These are phyloP conservation scores for Inosperma sp. DNA, from an alignment of 768 basidiomycete species.

Conservation along the genomic window DNA sequence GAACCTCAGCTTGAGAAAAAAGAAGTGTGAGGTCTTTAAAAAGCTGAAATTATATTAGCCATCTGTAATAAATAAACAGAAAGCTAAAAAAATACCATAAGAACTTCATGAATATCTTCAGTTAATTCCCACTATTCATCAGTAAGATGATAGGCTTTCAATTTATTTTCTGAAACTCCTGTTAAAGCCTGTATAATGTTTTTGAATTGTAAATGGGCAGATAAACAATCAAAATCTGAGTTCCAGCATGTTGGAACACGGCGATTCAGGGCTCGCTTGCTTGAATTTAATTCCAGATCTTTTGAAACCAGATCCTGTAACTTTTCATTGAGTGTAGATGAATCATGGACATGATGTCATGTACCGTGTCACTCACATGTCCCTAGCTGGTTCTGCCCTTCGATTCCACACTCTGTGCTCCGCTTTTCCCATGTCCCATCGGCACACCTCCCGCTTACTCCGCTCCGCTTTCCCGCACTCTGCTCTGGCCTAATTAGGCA, in stretches of 20 bases:
- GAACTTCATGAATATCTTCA: slow-evolving; percentile 20
- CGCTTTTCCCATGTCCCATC: too few species aligned
- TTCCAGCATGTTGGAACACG: too few species aligned
- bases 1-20: slow-evolving; percentile 22
- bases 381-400: too few species aligned
- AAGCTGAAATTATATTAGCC: slow-evolving; percentile 16
- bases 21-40: too few species aligned
- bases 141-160: slow-evolving; percentile 20
- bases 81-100: slow-evolving; percentile 23
- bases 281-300: slow-evolving; percentile 6
- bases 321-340: slow-evolving; percentile 18
- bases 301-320: slow-evolving; percentile 22
- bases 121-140: slow-evolving; percentile 24
- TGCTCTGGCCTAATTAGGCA: too few species aligned
- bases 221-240: slow-evolving; percentile 22
- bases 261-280: slow-evolving; percentile 19
- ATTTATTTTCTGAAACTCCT: too few species aligned
- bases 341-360: too few species aligned
- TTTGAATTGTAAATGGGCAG: slow-evolving; percentile 24
- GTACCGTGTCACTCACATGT: too few species aligned
- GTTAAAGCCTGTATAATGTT: slow-evolving; percentile 18
- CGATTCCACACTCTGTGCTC: too few species aligned
- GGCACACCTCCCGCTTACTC: too few species aligned
- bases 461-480: too few species aligned
- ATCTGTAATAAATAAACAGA: neutral